Base-by-base conservation (phyloP, 1,139 yeast species). In the Yamadazyma blattariae region DNA sequence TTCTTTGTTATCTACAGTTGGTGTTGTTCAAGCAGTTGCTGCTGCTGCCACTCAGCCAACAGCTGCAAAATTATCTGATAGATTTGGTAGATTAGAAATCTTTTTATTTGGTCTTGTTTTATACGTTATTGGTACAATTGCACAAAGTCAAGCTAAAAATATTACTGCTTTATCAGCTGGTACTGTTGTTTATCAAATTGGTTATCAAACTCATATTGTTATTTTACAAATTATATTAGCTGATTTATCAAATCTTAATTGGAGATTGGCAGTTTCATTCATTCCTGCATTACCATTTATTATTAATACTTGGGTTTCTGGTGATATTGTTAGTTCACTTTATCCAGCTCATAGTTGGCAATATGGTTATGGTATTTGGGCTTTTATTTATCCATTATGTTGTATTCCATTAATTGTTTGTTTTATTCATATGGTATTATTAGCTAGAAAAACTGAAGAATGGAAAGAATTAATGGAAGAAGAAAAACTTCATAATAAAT, bases 311-410 rank as follows among this genome's bases (percentile, higher is more conserved):
- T 84, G 92, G 92, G 69, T 82, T 35, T 60, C 80, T 17, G 90
- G 89, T 51, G 65, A 79, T 45, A 62, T 83, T 32, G 61, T 75
- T 17, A 47, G 33, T 23, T 48, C 48, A n/a, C 47, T 56, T 27
- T 51, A 50, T 22, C 45, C 50, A n/a, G 27, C 38, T 7, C 57
- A 64, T 54, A 44, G 58, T 2, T 83, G 94, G 94, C 69, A 75
- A 25, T 83, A 82, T 78, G 81, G 82, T 48, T 79, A 82, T 47
- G 90, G 83, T 27, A 82, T 83, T 74, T 84, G 86, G 86, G 89
- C 89, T 1, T 79, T 82, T 51, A 80, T 84, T 41, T 71, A 80
- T 63, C 90, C 92, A 19, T 64, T 82, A 23, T 54, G 76, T 5
- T 67, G 81, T 47, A 39, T 83, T 16, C 92, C 92, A 18, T 59